Conservation (phyloP, 495 filamentous ascomycete genomes). For the Penicillium nucicola region DNA sequence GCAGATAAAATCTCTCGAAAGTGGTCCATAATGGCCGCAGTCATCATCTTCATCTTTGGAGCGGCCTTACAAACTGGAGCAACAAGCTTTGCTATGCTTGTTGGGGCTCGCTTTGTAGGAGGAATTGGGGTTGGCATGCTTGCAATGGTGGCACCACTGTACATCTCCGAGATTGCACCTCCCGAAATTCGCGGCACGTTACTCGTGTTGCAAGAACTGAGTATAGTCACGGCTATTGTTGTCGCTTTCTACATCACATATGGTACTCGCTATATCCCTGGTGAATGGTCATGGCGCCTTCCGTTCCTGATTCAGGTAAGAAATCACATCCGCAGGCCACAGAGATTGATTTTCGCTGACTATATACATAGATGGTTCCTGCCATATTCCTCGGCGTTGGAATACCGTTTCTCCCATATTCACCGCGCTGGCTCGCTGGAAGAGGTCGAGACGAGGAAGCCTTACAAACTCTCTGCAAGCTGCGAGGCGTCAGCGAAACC, state of each 20-base stretch:
- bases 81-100: conserved; percentile 54
- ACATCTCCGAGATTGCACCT: conserved; percentile 71
- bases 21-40: conserved; percentile 51
- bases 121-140: conserved; percentile 72
- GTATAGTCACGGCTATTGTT: conserved; percentile 41
- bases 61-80: conserved; percentile 51
- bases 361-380: conserved; percentile 70
- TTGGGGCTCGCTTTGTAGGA: conserved; percentile 63
- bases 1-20: conserved; percentile 55
- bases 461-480: conserved; percentile 55
- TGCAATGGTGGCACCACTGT: conserved; percentile 69
- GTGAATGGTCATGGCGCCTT: conserved; percentile 28
- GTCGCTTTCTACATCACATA: conserved; percentile 47
- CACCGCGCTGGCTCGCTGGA: conserved; percentile 71
- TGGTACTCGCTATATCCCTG: conserved; percentile 53
- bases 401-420: conserved; percentile 69
- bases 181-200: conserved; percentile 73
- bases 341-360: conserved; percentile 57
- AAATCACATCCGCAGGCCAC: conserved; percentile 44
- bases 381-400: conserved; percentile 62
- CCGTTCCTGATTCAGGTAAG: conserved; percentile 55
- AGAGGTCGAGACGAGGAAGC: conserved; percentile 72
- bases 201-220: conserved; percentile 71
- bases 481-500: conserved; percentile 60
- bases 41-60: conserved; percentile 50